phyloP scores from a whole-genome alignment of 768 basidiomycete genomes.

The Auricularia auricula-judae region DNA sequence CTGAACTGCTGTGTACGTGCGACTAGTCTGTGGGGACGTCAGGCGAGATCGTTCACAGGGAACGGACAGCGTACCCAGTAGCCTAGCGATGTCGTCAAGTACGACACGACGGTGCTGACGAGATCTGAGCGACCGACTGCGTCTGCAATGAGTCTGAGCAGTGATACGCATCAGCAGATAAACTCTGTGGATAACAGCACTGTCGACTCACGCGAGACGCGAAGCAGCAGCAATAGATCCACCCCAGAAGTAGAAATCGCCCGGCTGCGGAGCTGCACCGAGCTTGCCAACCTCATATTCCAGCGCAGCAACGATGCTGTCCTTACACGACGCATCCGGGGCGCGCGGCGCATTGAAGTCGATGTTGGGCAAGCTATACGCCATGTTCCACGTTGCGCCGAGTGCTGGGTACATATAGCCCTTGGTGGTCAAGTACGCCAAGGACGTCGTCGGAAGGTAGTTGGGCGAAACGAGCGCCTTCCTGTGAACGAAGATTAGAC shows the following conservation, averaged over 20 bases:
- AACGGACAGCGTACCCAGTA: conserved; percentile 16
- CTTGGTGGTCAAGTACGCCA: conserved; percentile 24
- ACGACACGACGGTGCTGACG: conserved; percentile 17
- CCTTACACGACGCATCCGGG: conserved; percentile 21
- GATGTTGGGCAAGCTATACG: conserved; percentile 22
- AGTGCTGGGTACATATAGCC: conserved; percentile 24
- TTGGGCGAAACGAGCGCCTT: conserved; percentile 10
- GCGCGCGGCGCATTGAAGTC: conserved; percentile 23
- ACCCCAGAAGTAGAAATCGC: conserved; percentile 26
- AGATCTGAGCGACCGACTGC: conserved; percentile 22
- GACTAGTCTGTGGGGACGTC: conserved; percentile 8
- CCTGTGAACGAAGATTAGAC: neutral
- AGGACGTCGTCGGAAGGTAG: conserved; percentile 15
- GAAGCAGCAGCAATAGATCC: conserved; percentile 18
- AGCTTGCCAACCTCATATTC: neutral
- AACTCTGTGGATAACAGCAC: no score
- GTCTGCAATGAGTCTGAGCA: conserved; percentile 19
- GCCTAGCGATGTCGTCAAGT: conserved; percentile 17
- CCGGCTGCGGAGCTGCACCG: neutral
- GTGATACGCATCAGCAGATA: no score
- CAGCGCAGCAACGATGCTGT: conserved; percentile 19
- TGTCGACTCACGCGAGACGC: conserved; percentile 20
- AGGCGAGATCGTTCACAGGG: no score
- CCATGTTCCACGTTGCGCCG: conserved; percentile 22
- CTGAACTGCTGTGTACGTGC: conserved; percentile 13